Conservation (phyloP, 1,284 basidiomycete genomes). For the Sporisorium graminicola region DNA sequence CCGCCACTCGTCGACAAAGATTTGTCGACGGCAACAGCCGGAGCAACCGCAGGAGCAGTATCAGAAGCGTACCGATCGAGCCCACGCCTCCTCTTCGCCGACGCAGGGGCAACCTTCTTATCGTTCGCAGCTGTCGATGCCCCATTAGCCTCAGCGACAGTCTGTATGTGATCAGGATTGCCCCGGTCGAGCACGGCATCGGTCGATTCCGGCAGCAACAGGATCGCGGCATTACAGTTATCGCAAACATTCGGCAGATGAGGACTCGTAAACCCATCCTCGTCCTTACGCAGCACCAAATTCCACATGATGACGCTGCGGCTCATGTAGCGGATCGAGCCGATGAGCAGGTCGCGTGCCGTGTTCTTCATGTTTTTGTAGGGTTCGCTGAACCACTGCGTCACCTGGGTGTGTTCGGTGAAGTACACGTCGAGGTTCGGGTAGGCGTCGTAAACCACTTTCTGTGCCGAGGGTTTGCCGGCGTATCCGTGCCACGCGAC, state of each 20-base stretch:
- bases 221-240: constrained; percentile 54
- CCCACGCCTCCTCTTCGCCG: not conserved
- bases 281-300: constrained; percentile 44
- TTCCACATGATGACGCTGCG: constrained; percentile 52
- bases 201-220: constrained; percentile 40
- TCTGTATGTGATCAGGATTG: constrained; percentile 25
- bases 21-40: too few species aligned
- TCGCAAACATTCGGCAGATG: constrained; percentile 48
- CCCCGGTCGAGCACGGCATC: constrained; percentile 10
- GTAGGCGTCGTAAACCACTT: constrained; percentile 43
- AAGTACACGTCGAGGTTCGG: constrained; percentile 40
- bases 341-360: constrained; percentile 37
- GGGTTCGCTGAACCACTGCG: constrained; percentile 54
- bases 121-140: not conserved
- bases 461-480: constrained; percentile 36
- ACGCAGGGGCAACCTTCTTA: not conserved
- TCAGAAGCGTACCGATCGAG: not conserved
- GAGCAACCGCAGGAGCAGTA: not conserved
- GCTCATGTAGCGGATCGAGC: constrained; percentile 45
- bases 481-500: constrained; percentile 62
- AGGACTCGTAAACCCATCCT: constrained; percentile 56
- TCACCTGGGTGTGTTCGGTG: constrained; percentile 53
- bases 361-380: constrained; percentile 58
- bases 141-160: constrained; percentile 16
- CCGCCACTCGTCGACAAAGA: too few species aligned